phyloP scores from a whole-genome alignment of 495 filamentous ascomycete species.

The Neurospora sp. region DNA sequence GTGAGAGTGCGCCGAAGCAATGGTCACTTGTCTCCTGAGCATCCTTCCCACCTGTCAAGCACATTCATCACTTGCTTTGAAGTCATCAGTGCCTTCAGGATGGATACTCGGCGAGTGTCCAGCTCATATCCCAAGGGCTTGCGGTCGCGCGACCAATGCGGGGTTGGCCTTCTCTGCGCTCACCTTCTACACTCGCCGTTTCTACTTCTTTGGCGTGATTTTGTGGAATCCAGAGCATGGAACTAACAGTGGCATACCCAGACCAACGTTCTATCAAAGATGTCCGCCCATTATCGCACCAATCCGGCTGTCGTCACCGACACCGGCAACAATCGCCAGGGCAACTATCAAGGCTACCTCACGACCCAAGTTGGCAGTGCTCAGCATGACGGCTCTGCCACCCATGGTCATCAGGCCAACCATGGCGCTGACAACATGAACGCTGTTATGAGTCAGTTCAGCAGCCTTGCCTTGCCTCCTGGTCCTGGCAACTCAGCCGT shows the following conservation, averaged over 20 bases:
- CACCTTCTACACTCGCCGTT: not conserved
- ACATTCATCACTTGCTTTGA: not conserved
- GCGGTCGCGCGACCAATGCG: not conserved
- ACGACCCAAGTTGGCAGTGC: conserved; percentile 9
- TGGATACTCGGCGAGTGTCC: not conserved
- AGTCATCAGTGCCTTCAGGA: not conserved
- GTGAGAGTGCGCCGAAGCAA: not conserved
- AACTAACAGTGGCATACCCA: not conserved
- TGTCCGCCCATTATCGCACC: conserved; percentile 19
- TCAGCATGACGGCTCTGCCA: conserved; percentile 14
- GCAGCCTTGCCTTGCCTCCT: conserved; percentile 24
- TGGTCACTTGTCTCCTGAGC: not conserved
- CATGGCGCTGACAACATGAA: conserved; percentile 16
- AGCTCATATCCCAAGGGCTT: not conserved
- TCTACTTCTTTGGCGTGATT: not conserved
- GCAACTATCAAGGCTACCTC: conserved; percentile 12
- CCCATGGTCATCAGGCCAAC: conserved; percentile 19
- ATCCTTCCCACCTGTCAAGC: not conserved
- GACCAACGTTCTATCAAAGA: not conserved
- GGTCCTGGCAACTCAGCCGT: conserved; percentile 15
- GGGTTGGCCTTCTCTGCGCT: not conserved
- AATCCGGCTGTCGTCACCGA: conserved; percentile 15
- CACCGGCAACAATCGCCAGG: conserved; percentile 13
- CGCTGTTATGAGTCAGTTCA: conserved; percentile 31
- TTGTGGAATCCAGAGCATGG: not conserved